Evolutionary conservation across 176 grass and related monocot species (phyloP).

Genomic region (Secale cereale): DNA sequence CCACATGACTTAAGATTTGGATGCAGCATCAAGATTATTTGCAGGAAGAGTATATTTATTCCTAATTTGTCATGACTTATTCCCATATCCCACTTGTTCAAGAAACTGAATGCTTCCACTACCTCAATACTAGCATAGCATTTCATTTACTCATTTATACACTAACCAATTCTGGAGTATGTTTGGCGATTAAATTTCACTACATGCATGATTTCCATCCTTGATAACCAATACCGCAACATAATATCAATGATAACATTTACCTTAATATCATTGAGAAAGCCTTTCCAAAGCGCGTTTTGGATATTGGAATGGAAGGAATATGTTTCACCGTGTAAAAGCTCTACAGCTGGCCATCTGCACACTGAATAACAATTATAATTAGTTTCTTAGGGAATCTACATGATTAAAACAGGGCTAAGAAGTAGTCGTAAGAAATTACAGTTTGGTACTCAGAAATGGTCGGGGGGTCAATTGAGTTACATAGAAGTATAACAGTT

Average conservation of each 20-base stretch:
- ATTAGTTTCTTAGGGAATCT: background rate
- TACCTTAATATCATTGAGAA: conserved; percentile 16
- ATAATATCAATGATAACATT: background rate
- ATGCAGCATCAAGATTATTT: too few species aligned
- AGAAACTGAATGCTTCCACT: background rate
- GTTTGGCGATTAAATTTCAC: background rate
- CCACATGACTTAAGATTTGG: too few species aligned
- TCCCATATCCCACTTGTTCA: background rate
- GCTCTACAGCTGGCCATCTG: background rate
- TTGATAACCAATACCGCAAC: background rate
- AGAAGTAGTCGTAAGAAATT: background rate
- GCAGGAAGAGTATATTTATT: too few species aligned
- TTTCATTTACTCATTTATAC: background rate
- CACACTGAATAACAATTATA: background rate
- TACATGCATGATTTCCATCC: background rate
- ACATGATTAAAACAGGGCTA: background rate
- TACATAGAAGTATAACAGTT: background rate
- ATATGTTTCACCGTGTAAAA: conserved; percentile 11
- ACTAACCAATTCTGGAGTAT: background rate
- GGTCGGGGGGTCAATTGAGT: background rate
- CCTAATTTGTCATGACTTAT: background rate
- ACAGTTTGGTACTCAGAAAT: background rate
- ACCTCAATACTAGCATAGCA: background rate
- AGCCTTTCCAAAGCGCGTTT: background rate
- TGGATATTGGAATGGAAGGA: background rate